Evolutionary conservation across 208 protist species (phyloP).

Genomic region (Blastocrithidia nonstop): DNA sequence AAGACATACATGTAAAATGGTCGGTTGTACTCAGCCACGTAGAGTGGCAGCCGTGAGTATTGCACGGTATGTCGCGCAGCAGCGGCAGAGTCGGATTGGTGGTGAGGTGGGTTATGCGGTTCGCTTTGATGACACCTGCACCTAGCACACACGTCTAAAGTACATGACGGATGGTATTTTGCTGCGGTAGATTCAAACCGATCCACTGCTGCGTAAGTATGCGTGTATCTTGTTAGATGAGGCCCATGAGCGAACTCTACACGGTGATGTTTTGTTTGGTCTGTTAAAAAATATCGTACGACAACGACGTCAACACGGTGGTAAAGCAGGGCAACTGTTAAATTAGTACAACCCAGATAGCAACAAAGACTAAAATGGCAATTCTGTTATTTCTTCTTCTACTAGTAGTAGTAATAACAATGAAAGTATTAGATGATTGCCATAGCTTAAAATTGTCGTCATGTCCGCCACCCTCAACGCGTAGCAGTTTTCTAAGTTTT

Average conservation of each 20-base stretch:
- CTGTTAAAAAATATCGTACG: slow-evolving; percentile 77
- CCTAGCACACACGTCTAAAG: slow-evolving; percentile 76
- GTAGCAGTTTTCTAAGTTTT: slow-evolving; percentile 90
- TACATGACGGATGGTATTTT: slow-evolving; percentile 96
- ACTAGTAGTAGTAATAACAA: background rate
- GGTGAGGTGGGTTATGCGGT: slow-evolving; percentile 87
- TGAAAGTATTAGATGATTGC: background rate
- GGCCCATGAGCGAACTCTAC: slow-evolving; percentile 98
- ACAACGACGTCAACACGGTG: slow-evolving; percentile 21
- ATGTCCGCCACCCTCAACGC: slow-evolving; percentile 97
- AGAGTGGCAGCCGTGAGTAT: slow-evolving; percentile 95
- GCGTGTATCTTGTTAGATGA: slow-evolving; percentile 99
- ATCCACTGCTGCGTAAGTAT: slow-evolving; percentile 88
- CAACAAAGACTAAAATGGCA: background rate
- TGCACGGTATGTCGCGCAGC: slow-evolving; percentile 84
- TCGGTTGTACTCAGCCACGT: slow-evolving; percentile 93
- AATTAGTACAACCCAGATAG: too few relatives aligned
- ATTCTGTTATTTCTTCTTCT: background rate
- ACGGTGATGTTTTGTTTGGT: slow-evolving; percentile 86
- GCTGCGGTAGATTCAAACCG: slow-evolving; percentile 89
- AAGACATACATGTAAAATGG: too few relatives aligned
- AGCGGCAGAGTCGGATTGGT: slow-evolving; percentile 68
- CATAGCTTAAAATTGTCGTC: slow-evolving; percentile 85
- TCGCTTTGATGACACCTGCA: slow-evolving; percentile 89
- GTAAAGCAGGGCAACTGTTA: too few relatives aligned